Conservation (phyloP, 306 rosid species). For the Dicorynia guianensis region DNA sequence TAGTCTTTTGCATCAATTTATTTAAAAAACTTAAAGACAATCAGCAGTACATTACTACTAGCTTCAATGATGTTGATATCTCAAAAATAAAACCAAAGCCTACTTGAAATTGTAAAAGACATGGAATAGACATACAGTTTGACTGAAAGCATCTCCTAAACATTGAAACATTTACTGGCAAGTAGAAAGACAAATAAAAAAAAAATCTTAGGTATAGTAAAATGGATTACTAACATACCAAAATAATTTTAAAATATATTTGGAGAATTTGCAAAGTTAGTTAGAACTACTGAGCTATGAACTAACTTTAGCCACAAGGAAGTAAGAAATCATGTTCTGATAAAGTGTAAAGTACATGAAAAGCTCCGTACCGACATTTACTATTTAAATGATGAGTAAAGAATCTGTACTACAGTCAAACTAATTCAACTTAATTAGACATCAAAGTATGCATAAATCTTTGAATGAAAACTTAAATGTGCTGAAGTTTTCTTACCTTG, state of each 20-base stretch:
- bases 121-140: not conserved
- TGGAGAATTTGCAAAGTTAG: not conserved
- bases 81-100: not conserved
- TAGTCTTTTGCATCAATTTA: not conserved
- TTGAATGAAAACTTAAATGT: constrained; percentile 21
- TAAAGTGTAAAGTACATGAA: not conserved
- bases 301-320: not conserved
- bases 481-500: constrained; percentile 61
- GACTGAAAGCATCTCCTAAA: not conserved
- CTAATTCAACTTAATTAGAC: constrained; percentile 22
- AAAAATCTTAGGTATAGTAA: not conserved
- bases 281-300: not conserved
- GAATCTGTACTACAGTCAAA: not conserved
- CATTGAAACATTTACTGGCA: not conserved
- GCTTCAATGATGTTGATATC: constrained; percentile 15
- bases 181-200: not conserved
- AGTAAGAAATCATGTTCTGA: not conserved
- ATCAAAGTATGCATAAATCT: not conserved
- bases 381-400: not conserved
- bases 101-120: not conserved
- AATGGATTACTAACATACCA: not conserved
- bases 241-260: not conserved
- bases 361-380: not conserved
- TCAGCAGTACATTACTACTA: not conserved
- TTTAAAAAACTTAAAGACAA: not conserved